Evolutionary conservation across 257 asterid species (phyloP).

Genomic region (Anisodus tanguticus): DNA sequence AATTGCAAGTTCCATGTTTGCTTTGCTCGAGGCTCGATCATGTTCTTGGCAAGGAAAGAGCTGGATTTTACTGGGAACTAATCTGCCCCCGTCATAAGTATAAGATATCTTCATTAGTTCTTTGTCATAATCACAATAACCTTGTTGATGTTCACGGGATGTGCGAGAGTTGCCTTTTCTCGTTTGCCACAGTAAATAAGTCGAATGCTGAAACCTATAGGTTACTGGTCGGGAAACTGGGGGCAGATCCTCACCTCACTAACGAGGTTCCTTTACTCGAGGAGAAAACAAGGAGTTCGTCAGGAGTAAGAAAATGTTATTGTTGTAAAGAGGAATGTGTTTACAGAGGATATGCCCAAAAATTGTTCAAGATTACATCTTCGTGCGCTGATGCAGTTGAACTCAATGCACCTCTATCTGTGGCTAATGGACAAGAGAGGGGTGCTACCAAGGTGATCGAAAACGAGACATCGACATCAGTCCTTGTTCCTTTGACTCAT

Average conservation of each 20-base stretch:
- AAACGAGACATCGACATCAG: slow-evolving; percentile 34
- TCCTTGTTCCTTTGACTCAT: slow-evolving; percentile 36
- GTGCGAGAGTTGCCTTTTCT: slow-evolving; percentile 64
- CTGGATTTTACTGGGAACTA: slow-evolving; percentile 65
- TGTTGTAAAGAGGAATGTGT: slow-evolving; percentile 61
- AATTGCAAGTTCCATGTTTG: slow-evolving; percentile 69
- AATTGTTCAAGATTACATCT: slow-evolving; percentile 38
- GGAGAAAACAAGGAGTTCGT: slow-evolving; percentile 29
- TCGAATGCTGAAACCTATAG: slow-evolving; percentile 57
- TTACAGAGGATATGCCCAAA: slow-evolving; percentile 37
- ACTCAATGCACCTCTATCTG: slow-evolving; percentile 34
- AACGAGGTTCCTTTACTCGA: slow-evolving; percentile 37
- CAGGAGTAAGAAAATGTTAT: slow-evolving; percentile 44
- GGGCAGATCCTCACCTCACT: slow-evolving; percentile 38
- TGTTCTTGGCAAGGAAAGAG: slow-evolving; percentile 60
- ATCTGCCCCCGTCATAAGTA: slow-evolving; percentile 69
- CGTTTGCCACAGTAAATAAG: slow-evolving; percentile 55
- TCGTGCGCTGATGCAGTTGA: slow-evolving; percentile 39
- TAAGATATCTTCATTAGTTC: slow-evolving; percentile 58
- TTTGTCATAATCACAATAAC: slow-evolving; percentile 56
- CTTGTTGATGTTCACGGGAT: slow-evolving; percentile 62
- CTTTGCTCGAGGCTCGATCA: slow-evolving; percentile 93
- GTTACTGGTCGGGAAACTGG: slow-evolving; percentile 53
- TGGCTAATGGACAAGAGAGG: slow-evolving; percentile 30
- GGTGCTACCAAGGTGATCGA: slow-evolving; percentile 39